A percentile compares a stretch with the other conserved stretches of the same genome.
phyloP scores from a whole-genome alignment of 106 monocot genomes.

The Platanthera guangdongensis region DNA sequence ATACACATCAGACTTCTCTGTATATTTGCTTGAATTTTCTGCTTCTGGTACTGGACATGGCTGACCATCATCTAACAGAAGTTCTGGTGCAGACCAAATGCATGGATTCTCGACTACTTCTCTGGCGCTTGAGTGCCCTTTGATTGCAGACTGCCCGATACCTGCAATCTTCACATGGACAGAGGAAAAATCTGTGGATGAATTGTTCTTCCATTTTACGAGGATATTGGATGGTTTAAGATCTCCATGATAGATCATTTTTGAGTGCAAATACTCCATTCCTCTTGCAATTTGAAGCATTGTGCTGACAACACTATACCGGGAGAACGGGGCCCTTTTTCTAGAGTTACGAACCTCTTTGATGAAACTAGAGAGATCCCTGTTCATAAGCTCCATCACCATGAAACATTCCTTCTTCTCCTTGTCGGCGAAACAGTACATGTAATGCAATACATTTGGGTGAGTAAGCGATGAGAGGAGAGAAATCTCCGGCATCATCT shows the following conservation, averaged over 20 bases:
- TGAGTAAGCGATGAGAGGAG: constrained; percentile 47
- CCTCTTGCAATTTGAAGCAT: constrained; percentile 74
- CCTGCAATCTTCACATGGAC: constrained; percentile 46
- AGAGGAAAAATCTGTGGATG: constrained; percentile 37
- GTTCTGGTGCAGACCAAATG: constrained; percentile 54
- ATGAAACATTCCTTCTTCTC: constrained; percentile 67
- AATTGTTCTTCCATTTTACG: constrained; percentile 27
- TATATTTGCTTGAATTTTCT: constrained; percentile 9
- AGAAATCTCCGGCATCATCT: constrained; percentile 23
- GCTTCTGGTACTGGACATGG: constrained; percentile 3
- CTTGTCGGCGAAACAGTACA: constrained; percentile 59
- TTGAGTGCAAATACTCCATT: constrained; percentile 69
- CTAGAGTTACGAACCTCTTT: constrained; percentile 36
- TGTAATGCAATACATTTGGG: constrained; percentile 46
- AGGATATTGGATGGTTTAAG: constrained; percentile 54
- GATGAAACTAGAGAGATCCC: constrained; percentile 39
- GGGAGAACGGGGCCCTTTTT: constrained; percentile 42
- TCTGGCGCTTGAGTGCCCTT: neutral
- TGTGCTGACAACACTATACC: constrained; percentile 35
- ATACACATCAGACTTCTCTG: constrained; percentile 63
- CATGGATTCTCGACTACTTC: constrained; percentile 15
- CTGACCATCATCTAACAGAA: constrained; percentile 26
- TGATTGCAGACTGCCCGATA: constrained; percentile 9
- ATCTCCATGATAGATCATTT: constrained; percentile 52
- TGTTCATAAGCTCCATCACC: constrained; percentile 65